These are phyloP conservation scores for Nemania sp. DNA, from an alignment of 2,329 filamentous ascomycete species.

Conservation along the genomic window DNA sequence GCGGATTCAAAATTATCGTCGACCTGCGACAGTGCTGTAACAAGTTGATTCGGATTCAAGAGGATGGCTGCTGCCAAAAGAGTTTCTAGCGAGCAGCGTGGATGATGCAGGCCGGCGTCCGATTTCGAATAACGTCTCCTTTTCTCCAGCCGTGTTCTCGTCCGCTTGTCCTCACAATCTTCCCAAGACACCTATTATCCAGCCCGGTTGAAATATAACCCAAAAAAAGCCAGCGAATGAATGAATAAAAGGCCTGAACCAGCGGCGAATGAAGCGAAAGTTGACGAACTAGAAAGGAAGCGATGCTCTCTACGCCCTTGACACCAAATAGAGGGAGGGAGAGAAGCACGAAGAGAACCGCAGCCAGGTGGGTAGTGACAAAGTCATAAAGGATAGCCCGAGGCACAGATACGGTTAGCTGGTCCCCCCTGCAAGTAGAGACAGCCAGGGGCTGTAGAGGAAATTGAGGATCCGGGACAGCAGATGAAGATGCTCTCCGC, in stretches of 20 bases:
- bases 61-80: conserved; percentile 24
- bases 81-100: conserved; percentile 26
- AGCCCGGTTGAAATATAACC: conserved; percentile 33
- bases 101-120: conserved; percentile 17
- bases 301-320: conserved; percentile 52
- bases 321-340: conserved; percentile 44
- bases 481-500: conserved; percentile 19
- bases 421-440: conserved; percentile 15
- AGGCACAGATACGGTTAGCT: conserved; percentile 13
- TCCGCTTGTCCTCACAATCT: conserved; percentile 15
- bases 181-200: conserved; percentile 29
- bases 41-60: conserved; percentile 32
- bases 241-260: conserved; percentile 51
- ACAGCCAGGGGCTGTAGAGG: conserved; percentile 33
- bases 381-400: conserved; percentile 47
- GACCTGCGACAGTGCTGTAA: conserved; percentile 57
- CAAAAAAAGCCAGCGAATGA: conserved; percentile 40
- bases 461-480: conserved; percentile 34
- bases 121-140: conserved; percentile 4
- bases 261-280: conserved; percentile 58
- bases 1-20: conserved; percentile 50
- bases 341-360: conserved; percentile 42
- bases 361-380: conserved; percentile 37
- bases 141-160: conserved; percentile 20
- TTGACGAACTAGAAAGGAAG: conserved; percentile 45